Conservation (phyloP, 208 protist species). For the Acanthamoeba lenticulata region DNA sequence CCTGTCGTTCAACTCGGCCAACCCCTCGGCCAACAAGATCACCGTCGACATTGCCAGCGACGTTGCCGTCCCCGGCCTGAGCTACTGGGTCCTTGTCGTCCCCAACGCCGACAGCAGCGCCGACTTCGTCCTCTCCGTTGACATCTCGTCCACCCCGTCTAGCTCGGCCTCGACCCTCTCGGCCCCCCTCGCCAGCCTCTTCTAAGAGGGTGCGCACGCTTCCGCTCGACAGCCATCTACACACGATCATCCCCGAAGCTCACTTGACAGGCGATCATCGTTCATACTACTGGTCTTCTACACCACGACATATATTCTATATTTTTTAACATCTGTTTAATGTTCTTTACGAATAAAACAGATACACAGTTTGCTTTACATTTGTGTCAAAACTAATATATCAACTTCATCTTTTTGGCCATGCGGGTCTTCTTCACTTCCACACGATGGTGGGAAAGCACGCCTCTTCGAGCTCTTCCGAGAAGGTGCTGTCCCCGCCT, state of each 20-base stretch:
- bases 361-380: too few relatives aligned
- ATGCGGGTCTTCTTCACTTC: neutral
- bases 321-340: too few relatives aligned
- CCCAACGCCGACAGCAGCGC: neutral
- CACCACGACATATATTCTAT: too few relatives aligned
- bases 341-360: too few relatives aligned
- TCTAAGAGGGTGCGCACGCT: too few relatives aligned
- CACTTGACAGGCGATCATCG: too few relatives aligned
- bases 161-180: neutral
- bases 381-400: neutral
- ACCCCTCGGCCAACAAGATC: neutral
- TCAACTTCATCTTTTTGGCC: neutral
- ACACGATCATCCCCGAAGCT: too few relatives aligned
- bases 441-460: slow-evolving; percentile 25
- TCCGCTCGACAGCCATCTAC: too few relatives aligned
- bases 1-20: neutral
- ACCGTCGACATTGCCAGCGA: neutral
- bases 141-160: neutral
- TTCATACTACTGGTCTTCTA: too few relatives aligned
- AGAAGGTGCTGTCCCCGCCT: neutral
- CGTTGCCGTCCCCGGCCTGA: neutral
- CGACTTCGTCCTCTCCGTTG: neutral
- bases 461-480: neutral
- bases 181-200: neutral
- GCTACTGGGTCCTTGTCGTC: neutral